Base-by-base conservation (phyloP, 768 basidiomycete genomes). In the Hygrophorus pudorinus region DNA sequence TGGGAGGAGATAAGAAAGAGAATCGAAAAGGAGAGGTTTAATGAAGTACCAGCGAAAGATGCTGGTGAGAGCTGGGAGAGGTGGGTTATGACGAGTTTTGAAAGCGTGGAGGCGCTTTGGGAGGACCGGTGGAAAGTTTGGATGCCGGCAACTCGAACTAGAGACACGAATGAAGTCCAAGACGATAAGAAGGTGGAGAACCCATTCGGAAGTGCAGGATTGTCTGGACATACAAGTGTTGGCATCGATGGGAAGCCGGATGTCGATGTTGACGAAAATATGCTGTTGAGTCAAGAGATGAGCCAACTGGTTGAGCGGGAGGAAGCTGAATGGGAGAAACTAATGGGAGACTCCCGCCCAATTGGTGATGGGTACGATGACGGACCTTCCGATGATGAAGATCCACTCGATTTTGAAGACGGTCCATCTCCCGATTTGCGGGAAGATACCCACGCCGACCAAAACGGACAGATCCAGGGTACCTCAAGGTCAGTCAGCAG, bases 71-170 rank as follows among this genome's bases (percentile, higher is more conserved):
- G 45, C 47, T 91, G 87, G 88, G 79, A 84, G 53, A 65, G 66
- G 49, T 81, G 75, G 71, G 76, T 87, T 21, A 84, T 87, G 79
- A 85, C 90, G 5, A 78, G 85, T 0, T 97, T 96, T 55, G 84
- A 96, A 63, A 93, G 91, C 52, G 69, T 86, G 18, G 85, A 93
- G 62, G 84, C 80, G 1, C 70, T 92, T 8, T 96, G 91, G 91
- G 80, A 85, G 36, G 62, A 71, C 29, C 51, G 68, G 43, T 73
- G 69, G 58, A 78, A 63, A 56, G 66, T 64, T 8, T 83, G 83
- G 81, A 75, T 60, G 55, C 77, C 81, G 16, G 42, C 36, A 16
- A 48, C n/a, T 27, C 13, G 21, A 27, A 20, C 42, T n/a, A 46
- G 45, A 47, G n/a, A 38, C 11, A n/a, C 10, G 14, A 38, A 40